These are phyloP conservation scores for Oryza coarctata DNA, from an alignment of 176 grass and related monocot species.

Conservation along the genomic window DNA sequence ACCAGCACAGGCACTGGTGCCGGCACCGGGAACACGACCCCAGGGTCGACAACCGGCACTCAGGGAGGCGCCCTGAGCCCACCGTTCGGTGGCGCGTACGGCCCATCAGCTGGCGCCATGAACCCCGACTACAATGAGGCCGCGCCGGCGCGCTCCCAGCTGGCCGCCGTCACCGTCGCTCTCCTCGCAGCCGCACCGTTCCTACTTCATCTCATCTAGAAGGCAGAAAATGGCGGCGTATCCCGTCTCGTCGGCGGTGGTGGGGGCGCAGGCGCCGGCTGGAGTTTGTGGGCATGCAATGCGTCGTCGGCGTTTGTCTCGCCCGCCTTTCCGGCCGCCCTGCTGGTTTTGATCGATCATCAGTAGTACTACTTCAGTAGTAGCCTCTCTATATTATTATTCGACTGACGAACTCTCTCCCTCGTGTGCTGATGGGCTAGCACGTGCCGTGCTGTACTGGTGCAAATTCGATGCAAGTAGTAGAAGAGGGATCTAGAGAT, in stretches of 20 bases:
- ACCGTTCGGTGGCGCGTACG: slow-evolving; percentile 49
- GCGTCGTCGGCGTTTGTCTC: background rate
- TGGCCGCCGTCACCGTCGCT: background rate
- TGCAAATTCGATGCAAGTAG: background rate
- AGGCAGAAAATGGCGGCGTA: background rate
- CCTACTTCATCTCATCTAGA: background rate
- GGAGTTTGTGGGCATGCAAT: background rate
- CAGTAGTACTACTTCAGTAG: too few relatives aligned
- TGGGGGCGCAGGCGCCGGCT: background rate
- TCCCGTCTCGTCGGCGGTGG: background rate
- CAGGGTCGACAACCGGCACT: slow-evolving; percentile 8
- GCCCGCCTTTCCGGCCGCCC: background rate
- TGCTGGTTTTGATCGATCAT: slow-evolving; percentile 32
- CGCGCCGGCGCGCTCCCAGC: background rate
- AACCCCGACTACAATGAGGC: slow-evolving; percentile 37
- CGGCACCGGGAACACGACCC: background rate
- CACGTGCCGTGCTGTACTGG: slow-evolving; percentile 14
- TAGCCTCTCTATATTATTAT: background rate
- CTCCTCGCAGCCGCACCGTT: slow-evolving; percentile 9
- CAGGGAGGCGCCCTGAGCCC: slow-evolving; percentile 36
- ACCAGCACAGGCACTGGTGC: background rate
- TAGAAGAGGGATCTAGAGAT: slow-evolving; percentile 14
- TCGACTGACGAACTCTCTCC: background rate
- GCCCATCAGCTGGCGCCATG: slow-evolving; percentile 31
- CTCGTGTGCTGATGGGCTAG: background rate